These are phyloP conservation scores for Lumnitzera littorea DNA, from an alignment of 345 rosid species.

Conservation along the genomic window DNA sequence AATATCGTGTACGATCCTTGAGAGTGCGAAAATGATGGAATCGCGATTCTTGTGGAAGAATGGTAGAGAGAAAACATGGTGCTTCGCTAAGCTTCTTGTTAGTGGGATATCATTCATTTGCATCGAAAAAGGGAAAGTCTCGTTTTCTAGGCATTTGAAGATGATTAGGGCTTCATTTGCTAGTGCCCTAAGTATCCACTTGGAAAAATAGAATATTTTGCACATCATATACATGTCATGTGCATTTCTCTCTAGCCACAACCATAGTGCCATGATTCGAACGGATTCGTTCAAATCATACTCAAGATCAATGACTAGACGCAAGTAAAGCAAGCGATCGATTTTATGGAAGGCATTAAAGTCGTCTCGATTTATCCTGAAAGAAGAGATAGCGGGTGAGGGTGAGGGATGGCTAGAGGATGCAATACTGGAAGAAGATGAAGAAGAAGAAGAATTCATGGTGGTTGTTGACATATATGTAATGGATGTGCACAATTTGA, in stretches of 20 bases:
- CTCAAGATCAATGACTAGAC: constrained; percentile 32
- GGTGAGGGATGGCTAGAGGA: constrained; percentile 6
- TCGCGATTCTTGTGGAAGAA: constrained; percentile 30
- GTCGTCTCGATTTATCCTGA: constrained; percentile 24
- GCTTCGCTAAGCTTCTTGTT: constrained; percentile 18
- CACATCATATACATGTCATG: constrained; percentile 18
- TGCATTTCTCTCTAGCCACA: constrained; percentile 45
- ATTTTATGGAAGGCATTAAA: constrained; percentile 43
- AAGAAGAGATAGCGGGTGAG: not conserved
- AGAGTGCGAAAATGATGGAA: constrained; percentile 12
- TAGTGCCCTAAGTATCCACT: constrained; percentile 19
- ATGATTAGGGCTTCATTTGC: constrained; percentile 48
- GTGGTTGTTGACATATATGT: too few species aligned
- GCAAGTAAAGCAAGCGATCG: constrained; percentile 40
- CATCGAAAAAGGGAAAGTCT: constrained; percentile 1
- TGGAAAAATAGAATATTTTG: constrained; percentile 20
- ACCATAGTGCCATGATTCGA: constrained; percentile 47
- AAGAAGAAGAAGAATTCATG: too few species aligned
- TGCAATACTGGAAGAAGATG: too few species aligned
- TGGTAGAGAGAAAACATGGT: constrained; percentile 13
- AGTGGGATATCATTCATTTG: constrained; percentile 13
- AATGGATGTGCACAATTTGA: too few species aligned
- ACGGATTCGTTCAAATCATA: constrained; percentile 41
- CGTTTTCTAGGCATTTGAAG: constrained; percentile 30
- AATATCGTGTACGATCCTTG: constrained; percentile 23